Percentiles rank a stretch among this genome's conserved stretches.
phyloP scores from a whole-genome alignment of 2,329 filamentous ascomycete genomes.

The Microsporum audouinii region DNA sequence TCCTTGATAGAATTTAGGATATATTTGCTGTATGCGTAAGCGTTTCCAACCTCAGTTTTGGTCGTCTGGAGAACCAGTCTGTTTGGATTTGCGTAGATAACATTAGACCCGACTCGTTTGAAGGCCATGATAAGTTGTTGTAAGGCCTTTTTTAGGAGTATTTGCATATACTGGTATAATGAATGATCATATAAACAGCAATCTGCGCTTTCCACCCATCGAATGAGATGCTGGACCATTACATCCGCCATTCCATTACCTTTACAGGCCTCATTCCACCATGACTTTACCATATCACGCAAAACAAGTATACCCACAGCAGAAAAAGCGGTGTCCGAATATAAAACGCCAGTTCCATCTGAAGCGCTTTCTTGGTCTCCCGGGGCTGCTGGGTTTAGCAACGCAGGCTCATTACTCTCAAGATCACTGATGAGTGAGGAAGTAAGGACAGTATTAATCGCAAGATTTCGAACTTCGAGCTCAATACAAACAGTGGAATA shows the following conservation, averaged over 20 bases:
- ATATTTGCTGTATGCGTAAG: conserved; percentile 93
- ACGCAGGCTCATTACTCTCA: conserved; percentile 75
- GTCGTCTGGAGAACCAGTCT: conserved; percentile 86
- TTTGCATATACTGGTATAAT: conserved; percentile 92
- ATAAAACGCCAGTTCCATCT: conserved; percentile 58
- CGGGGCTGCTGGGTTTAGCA: conserved; percentile 65
- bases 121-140: conserved; percentile 97
- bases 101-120: conserved; percentile 81
- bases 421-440: conserved; percentile 94
- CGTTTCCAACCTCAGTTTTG: conserved; percentile 92
- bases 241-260: conserved; percentile 93
- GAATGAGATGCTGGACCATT: conserved; percentile 91
- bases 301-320: conserved; percentile 81
- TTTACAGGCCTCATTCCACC: conserved; percentile 90
- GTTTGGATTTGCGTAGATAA: conserved; percentile 88
- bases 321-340: conserved; percentile 85
- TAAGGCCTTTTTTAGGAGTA: conserved; percentile 96
- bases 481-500: conserved; percentile 97
- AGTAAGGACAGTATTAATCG: conserved; percentile 95
- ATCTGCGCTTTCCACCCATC: conserved; percentile 89
- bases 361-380: conserved; percentile 45
- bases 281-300: conserved; percentile 95
- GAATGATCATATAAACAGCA: conserved; percentile 93
- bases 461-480: conserved; percentile 80
- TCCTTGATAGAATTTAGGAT: conserved; percentile 94